phyloP scores from a whole-genome alignment of 2,329 filamentous ascomycete genomes.

The Xylariales sp. region DNA sequence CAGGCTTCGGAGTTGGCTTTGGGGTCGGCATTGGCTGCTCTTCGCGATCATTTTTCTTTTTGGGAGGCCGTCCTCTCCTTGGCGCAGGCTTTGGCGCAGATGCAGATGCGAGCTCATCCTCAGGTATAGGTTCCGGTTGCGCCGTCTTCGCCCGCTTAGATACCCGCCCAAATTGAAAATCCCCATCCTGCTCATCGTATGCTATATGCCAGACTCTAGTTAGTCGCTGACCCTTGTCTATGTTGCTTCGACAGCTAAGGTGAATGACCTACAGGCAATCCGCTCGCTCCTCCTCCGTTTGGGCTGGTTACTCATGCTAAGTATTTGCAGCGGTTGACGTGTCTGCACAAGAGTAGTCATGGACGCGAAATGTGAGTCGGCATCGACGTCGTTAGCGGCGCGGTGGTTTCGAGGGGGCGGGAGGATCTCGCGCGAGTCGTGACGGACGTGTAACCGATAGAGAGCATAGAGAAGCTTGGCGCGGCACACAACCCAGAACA shows the following conservation, averaged over 20 bases:
- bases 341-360: slow-evolving; percentile 77
- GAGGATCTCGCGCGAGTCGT: slow-evolving; percentile 36
- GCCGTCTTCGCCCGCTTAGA: slow-evolving; percentile 73
- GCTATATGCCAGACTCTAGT: slow-evolving; percentile 46
- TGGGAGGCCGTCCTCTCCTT: slow-evolving; percentile 55
- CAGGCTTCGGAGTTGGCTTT: slow-evolving; percentile 42
- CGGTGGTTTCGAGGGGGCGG: slow-evolving; percentile 2
- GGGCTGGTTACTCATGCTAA: slow-evolving; percentile 75
- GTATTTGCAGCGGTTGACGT: slow-evolving; percentile 72
- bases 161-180: slow-evolving; percentile 78
- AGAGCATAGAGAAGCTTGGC: slow-evolving; percentile 11
- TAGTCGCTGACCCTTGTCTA: slow-evolving; percentile 29
- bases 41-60: slow-evolving; percentile 52
- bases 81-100: slow-evolving; percentile 45
- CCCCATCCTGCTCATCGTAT: slow-evolving; percentile 81
- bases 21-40: slow-evolving; percentile 34
- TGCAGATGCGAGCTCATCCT: slow-evolving; percentile 54
- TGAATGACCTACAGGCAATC: slow-evolving; percentile 65
- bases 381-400: slow-evolving; percentile 39
- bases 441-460: slow-evolving; percentile 24
- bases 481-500: slow-evolving; percentile 25
- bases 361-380: slow-evolving; percentile 60
- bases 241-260: slow-evolving; percentile 26
- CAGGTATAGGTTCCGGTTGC: slow-evolving; percentile 56
- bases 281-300: slow-evolving; percentile 73